A percentile compares a stretch with the other conserved stretches of the same genome.
Evolutionary conservation across 306 rosid genomes (phyloP).

Genomic region (Vigna hirtella): DNA sequence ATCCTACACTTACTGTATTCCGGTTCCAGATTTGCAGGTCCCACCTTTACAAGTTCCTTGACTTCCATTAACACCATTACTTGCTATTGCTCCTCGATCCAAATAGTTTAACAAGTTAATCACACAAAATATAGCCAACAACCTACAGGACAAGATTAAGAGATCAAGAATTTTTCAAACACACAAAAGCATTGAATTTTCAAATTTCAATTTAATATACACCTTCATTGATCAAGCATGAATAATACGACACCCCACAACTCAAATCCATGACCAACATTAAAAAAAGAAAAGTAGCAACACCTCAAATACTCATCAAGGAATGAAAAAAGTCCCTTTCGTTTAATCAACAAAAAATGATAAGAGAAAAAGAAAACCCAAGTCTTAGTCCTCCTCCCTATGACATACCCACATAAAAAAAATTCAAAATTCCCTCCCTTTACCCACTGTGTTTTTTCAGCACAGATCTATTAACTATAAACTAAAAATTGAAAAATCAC

Average conservation of each 20-base stretch:
- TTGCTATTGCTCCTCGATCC: slow-evolving; percentile 96
- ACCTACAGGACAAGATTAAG: slow-evolving; percentile 56
- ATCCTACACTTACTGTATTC: slow-evolving; percentile 79
- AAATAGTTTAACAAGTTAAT: slow-evolving; percentile 83
- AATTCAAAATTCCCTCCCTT: slow-evolving; percentile 19
- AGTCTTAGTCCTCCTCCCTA: neutral
- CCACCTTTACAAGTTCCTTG: slow-evolving; percentile 72
- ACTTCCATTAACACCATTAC: slow-evolving; percentile 96
- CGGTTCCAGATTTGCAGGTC: slow-evolving; percentile 72
- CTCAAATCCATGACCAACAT: neutral
- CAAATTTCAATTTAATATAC: slow-evolving; percentile 8
- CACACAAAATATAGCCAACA: slow-evolving; percentile 75
- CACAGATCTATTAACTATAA: slow-evolving; percentile 34
- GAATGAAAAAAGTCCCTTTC: neutral
- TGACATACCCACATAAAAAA: slow-evolving; percentile 32
- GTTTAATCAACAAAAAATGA: slow-evolving; percentile 18
- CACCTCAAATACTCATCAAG: neutral
- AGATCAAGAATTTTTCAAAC: slow-evolving; percentile 15
- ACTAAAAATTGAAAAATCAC: slow-evolving; percentile 37
- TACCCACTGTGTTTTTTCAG: slow-evolving; percentile 23
- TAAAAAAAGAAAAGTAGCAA: neutral
- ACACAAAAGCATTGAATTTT: slow-evolving; percentile 25
- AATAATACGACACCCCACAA: slow-evolving; percentile 18
- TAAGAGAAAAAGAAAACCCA: neutral
- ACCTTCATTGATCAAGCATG: slow-evolving; percentile 27